Conservation (phyloP, 2,329 filamentous ascomycete species). For the Aspergillus awamori region DNA sequence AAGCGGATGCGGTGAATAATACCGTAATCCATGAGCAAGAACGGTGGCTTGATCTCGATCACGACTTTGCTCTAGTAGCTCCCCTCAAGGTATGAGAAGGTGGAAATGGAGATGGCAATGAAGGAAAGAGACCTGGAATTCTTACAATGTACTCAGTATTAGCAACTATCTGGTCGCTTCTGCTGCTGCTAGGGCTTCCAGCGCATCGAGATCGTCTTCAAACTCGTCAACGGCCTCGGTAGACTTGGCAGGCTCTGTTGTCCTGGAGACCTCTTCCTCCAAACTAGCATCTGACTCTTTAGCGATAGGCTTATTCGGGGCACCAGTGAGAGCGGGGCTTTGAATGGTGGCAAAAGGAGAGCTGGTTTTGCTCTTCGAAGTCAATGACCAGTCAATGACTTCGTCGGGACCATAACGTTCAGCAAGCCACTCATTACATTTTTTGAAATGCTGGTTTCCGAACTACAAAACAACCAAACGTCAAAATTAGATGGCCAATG, state of each 20-base stretch:
- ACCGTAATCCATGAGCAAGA: neutral
- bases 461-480: conserved; percentile 34
- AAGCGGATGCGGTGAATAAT: neutral
- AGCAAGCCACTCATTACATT: conserved; percentile 68
- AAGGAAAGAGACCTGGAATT: neutral
- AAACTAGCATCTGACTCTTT: conserved; percentile 5
- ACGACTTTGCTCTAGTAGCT: neutral
- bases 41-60: neutral
- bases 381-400: conserved; percentile 81
- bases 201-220: conserved; percentile 47
- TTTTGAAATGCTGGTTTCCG: conserved; percentile 50
- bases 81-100: neutral
- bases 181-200: conserved; percentile 44
- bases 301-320: conserved; percentile 19
- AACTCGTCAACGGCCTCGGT: conserved; percentile 37
- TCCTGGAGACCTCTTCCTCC: conserved; percentile 16
- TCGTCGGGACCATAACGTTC: conserved; percentile 76
- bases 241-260: conserved; percentile 20
- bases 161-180: conserved; percentile 17
- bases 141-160: neutral
- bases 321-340: conserved; percentile 29
- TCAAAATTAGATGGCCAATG: neutral
- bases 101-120: neutral
- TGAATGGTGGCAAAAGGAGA: conserved; percentile 18
- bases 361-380: conserved; percentile 33